Evolutionary conservation across 2,329 filamentous ascomycete genomes (phyloP).

Genomic region (Xylaria sp.): DNA sequence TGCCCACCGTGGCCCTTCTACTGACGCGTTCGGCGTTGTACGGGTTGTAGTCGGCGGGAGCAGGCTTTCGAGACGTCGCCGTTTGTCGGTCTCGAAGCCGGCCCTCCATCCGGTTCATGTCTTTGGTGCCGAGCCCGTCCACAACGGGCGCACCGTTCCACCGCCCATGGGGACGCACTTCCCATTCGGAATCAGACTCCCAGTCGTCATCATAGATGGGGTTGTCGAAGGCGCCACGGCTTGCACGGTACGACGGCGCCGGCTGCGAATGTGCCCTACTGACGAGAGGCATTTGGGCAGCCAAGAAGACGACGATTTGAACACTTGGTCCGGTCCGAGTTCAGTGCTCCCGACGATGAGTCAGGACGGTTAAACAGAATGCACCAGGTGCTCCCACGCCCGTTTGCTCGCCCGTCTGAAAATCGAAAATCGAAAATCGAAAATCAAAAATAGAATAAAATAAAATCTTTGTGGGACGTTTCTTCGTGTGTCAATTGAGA

Average conservation of each 20-base stretch:
- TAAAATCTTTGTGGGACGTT: not conserved
- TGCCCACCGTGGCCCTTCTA: not conserved
- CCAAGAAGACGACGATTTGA: not conserved
- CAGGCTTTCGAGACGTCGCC: not conserved
- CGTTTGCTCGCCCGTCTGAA: too few relatives aligned
- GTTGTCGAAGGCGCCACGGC: not conserved
- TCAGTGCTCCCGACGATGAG: slow-evolving; percentile 49
- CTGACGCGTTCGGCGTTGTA: not conserved
- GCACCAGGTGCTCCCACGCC: not conserved
- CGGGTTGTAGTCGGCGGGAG: not conserved
- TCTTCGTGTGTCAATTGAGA: not conserved
- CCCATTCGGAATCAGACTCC: not conserved
- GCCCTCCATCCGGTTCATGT: not conserved
- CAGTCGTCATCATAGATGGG: not conserved
- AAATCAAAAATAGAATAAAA: not conserved
- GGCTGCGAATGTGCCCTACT: not conserved
- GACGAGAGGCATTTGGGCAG: not conserved
- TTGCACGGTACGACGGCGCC: not conserved
- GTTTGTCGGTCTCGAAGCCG: not conserved
- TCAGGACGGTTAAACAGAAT: slow-evolving; percentile 16
- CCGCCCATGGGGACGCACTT: not conserved
- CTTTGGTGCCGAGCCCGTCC: not conserved
- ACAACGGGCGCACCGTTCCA: not conserved
- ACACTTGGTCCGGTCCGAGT: too few relatives aligned
- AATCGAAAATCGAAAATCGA: not conserved